phyloP scores from a whole-genome alignment of 129 eudicot species.

The sunflower (Helianthus annuus) region DNA sequence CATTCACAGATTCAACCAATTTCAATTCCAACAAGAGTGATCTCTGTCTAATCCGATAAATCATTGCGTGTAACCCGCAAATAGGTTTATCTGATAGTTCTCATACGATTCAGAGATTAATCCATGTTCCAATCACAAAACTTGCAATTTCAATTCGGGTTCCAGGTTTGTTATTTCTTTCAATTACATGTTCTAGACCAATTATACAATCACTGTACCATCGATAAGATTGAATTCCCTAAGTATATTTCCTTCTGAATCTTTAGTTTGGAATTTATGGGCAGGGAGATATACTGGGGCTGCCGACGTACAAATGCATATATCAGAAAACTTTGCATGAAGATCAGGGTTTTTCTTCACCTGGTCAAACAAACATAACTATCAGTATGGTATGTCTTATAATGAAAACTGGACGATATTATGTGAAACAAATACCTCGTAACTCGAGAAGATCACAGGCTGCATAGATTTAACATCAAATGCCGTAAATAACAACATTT shows the following conservation, averaged over 20 bases:
- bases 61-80: no score
- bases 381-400: neutral
- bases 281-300: constrained; percentile 47
- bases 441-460: constrained; percentile 51
- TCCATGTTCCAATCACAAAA: no score
- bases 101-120: no score
- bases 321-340: constrained; percentile 46
- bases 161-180: no score
- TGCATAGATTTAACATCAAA: constrained; percentile 49
- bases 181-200: no score
- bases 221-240: constrained; percentile 53
- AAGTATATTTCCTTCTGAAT: constrained; percentile 10
- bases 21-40: no score
- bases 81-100: no score
- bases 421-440: constrained; percentile 26
- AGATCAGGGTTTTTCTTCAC: constrained; percentile 27
- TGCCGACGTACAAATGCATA: constrained; percentile 59
- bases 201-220: constrained; percentile 30
- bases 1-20: no score
- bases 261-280: constrained; percentile 33
- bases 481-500: constrained; percentile 50
- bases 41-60: no score
- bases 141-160: no score
- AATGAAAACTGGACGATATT: neutral
- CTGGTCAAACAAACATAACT: constrained; percentile 20